phyloP scores from a whole-genome alignment of 2,329 filamentous ascomycete species.

The Hypoxylon sp. region DNA sequence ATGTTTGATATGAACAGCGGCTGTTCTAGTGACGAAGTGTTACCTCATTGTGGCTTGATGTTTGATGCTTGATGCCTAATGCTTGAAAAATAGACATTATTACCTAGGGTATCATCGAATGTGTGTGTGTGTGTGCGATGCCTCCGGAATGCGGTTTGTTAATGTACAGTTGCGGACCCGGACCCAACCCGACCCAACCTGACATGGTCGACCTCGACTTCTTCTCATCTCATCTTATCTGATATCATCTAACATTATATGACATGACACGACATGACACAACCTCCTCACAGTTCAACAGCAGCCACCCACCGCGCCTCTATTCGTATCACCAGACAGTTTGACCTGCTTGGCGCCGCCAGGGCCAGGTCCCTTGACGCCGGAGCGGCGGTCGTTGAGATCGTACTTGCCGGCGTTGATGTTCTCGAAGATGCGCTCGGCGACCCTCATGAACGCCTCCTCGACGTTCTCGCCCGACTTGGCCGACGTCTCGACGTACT shows the following conservation, averaged over 20 bases:
- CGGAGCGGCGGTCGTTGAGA: constrained; percentile 90
- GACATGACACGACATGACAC: constrained; percentile 1
- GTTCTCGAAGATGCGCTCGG: constrained; percentile 95
- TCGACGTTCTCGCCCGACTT: constrained; percentile 97
- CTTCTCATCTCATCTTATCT: constrained; percentile 1
- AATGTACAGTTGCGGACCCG: constrained; percentile 45
- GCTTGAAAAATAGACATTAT: constrained; percentile 45
- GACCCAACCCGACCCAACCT: constrained; percentile 19
- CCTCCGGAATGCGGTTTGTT: constrained; percentile 41
- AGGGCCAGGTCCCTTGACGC: constrained; percentile 82
- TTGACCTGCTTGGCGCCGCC: constrained; percentile 64
- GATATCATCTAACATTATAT: constrained; percentile 7
- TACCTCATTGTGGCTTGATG: background rate
- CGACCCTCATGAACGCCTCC: constrained; percentile 91
- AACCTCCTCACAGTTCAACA: constrained; percentile 57
- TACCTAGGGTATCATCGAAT: constrained; percentile 53
- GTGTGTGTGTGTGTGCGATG: constrained; percentile 43
- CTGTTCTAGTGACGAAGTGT: background rate
- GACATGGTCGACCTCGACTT: constrained; percentile 3
- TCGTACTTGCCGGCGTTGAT: constrained; percentile 97
- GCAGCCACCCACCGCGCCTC: constrained; percentile 61
- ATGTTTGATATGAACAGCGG: background rate
- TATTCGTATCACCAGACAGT: constrained; percentile 61
- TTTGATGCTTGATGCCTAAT: constrained; percentile 19
- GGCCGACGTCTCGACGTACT: constrained; percentile 96